Conservation (phyloP, 768 basidiomycete species). For the Astraeus odoratus region DNA sequence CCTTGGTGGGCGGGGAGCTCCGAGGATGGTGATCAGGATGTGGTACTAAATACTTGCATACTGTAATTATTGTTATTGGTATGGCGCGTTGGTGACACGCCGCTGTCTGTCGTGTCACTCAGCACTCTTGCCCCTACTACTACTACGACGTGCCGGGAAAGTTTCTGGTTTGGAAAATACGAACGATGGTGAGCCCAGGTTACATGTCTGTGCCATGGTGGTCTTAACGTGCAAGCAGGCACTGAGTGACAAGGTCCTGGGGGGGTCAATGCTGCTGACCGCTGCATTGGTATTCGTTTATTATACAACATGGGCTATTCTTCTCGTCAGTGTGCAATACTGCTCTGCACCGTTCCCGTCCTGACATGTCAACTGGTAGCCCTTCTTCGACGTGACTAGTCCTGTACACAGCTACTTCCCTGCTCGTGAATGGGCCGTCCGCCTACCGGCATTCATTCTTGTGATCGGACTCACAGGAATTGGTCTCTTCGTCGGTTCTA, state of each 20-base stretch:
- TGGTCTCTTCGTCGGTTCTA: conserved; percentile 71
- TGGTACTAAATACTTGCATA: no score
- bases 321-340: conserved; percentile 52
- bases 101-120: not conserved
- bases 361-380: conserved; percentile 33
- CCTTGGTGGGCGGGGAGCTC: no score
- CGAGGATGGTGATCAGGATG: no score
- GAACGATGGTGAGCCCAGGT: conserved; percentile 20
- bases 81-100: not conserved
- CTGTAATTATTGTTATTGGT: no score
- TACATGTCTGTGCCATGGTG: not conserved
- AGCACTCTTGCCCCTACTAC: not conserved
- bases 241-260: conserved; percentile 73
- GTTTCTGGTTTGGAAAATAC: not conserved
- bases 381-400: conserved; percentile 74
- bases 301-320: conserved; percentile 87
- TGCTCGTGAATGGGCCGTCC: conserved; percentile 86
- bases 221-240: conserved; percentile 40
- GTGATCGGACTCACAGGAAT: conserved; percentile 76
- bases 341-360: not conserved
- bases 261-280: conserved; percentile 71
- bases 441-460: conserved; percentile 78
- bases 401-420: conserved; percentile 79
- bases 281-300: conserved; percentile 77
- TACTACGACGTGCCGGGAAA: not conserved